Conservation (phyloP, 768 basidiomycete genomes). For the Leccinum subgranulosum region DNA sequence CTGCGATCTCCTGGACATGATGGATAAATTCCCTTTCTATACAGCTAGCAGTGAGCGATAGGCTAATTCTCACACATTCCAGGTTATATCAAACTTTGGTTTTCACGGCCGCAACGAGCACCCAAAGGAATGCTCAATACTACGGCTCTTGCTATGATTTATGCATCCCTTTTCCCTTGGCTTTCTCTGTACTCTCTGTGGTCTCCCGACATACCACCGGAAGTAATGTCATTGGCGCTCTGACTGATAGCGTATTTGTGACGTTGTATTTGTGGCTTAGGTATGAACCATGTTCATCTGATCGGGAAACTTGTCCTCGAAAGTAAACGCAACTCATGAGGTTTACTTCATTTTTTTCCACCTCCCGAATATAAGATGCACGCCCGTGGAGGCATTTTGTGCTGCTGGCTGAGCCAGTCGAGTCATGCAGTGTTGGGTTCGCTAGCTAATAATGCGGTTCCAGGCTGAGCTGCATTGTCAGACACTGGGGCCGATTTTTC, state of each 20-base stretch:
- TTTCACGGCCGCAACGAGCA: not conserved
- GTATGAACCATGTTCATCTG: slow-evolving; percentile 7
- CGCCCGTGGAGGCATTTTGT: not conserved
- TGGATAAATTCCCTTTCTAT: not conserved
- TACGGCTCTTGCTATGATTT: not conserved
- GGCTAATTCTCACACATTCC: not conserved
- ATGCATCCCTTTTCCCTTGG: not conserved
- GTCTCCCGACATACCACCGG: not conserved
- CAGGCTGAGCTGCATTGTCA: not conserved
- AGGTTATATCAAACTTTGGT: not conserved
- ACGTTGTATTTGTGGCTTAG: not conserved
- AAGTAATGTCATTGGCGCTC: not conserved
- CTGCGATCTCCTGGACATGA: not conserved
- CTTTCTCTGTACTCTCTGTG: not conserved
- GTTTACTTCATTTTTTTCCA: not conserved
- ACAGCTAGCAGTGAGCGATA: not conserved
- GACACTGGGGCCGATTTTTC: not conserved
- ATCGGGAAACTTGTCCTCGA: not conserved
- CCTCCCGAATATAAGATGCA: not conserved
- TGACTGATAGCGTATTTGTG: not conserved
- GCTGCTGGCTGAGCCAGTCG: too few species aligned
- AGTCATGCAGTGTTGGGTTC: too few species aligned
- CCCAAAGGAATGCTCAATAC: not conserved
- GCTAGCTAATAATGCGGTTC: not conserved
- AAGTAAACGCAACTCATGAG: not conserved